Conservation (phyloP, 371 early-diverging fungal species). For the Gilbertella persicaria region DNA sequence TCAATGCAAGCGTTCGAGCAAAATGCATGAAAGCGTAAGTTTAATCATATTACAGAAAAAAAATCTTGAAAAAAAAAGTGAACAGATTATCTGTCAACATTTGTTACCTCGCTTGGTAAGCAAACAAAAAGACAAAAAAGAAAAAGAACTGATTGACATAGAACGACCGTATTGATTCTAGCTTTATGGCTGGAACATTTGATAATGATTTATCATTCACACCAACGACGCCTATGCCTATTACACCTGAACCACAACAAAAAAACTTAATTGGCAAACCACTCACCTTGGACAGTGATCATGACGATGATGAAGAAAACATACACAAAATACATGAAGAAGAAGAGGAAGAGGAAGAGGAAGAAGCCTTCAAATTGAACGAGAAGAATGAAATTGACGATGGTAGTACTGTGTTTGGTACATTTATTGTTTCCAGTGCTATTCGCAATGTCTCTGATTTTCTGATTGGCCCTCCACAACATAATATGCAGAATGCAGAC, state of each 20-base stretch:
- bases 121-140: neutral
- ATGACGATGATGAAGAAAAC: too few relatives aligned
- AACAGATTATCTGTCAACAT: conserved; percentile 1
- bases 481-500: conserved; percentile 21
- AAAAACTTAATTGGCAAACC: too few relatives aligned
- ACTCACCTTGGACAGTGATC: too few relatives aligned
- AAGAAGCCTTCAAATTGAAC: neutral
- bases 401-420: neutral
- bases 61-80: conserved; percentile 6
- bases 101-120: conserved; percentile 25
- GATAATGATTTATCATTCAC: neutral
- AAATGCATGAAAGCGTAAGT: conserved; percentile 21
- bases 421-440: conserved; percentile 29
- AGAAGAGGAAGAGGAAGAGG: neutral
- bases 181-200: neutral
- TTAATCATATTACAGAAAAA: neutral
- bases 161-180: too few relatives aligned
- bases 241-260: too few relatives aligned
- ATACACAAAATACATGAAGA: too few relatives aligned
- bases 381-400: neutral
- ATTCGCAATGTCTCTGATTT: conserved; percentile 21
- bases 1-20: conserved; percentile 14
- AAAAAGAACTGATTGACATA: too few relatives aligned
- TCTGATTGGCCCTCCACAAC: conserved; percentile 24
- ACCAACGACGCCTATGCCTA: too few relatives aligned